Percentiles rank a stretch among this genome's conserved stretches.
Evolutionary conservation across 164 flowering plant species (phyloP).

Genomic region (Cinnamomum chago): DNA sequence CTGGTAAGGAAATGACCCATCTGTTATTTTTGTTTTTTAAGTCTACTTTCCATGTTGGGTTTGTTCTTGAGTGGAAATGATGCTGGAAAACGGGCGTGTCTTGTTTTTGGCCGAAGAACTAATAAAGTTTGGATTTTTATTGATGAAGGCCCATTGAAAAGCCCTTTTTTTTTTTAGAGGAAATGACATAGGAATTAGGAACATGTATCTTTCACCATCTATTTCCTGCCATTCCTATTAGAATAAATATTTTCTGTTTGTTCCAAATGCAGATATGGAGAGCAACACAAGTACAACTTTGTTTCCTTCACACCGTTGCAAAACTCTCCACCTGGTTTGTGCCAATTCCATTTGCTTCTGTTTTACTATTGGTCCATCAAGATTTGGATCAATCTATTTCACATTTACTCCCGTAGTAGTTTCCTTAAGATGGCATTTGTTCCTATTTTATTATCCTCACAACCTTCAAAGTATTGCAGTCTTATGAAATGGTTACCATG

Average conservation of each 20-base stretch:
- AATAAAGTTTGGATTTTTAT: background rate
- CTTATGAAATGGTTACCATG: constrained; percentile 1
- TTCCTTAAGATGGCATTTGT: background rate
- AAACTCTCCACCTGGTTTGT: constrained; percentile 77
- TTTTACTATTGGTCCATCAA: background rate
- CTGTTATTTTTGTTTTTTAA: background rate
- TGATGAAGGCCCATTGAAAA: background rate
- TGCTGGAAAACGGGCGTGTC: background rate
- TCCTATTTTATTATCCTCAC: background rate
- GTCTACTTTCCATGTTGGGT: background rate
- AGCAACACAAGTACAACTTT: constrained; percentile 25
- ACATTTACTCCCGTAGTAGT: background rate
- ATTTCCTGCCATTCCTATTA: too few species aligned
- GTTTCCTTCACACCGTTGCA: constrained; percentile 61
- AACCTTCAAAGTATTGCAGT: background rate
- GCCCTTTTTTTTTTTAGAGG: too few species aligned
- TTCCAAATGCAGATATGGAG: constrained; percentile 46
- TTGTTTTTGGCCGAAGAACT: background rate
- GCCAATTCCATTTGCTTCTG: background rate
- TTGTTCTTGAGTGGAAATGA: background rate
- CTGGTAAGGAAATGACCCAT: background rate
- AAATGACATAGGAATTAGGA: too few species aligned
- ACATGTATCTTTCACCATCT: too few species aligned
- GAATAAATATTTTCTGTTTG: background rate
- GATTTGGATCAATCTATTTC: too few species aligned